Evolutionary conservation across 306 rosid genomes (phyloP), one percentile per base, ranked within the genome.

Genomic region (Trifolium repens): DNA sequence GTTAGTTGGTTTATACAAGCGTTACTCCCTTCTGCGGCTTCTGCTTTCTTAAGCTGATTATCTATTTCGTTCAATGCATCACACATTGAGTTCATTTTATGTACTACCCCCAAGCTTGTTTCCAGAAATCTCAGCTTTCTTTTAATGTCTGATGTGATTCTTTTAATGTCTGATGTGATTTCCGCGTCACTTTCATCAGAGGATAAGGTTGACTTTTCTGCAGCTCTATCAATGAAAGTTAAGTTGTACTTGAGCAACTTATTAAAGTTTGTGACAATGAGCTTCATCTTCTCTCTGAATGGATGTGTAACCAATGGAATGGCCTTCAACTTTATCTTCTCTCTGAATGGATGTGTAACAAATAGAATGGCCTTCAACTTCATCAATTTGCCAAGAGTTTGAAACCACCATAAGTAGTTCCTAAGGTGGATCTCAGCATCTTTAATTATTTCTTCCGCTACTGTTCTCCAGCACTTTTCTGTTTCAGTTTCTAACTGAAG

Each of bases 401-500:
- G 11, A 52, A 78, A 27, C 78, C 77, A 62, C 82, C 72, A 5
- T 15, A 69, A 35, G 44, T 7, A 47, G 40, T 10, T 50, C 1
- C 35, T 12, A 13, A 76, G 43, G 64, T 4, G 1, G 49, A 0
- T n/a, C 34, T 62, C 43, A 12, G 82, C 73, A 4, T 64, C 70
- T 2, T 24, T 1, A 52, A 69, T 67, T 2, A 85, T 17, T 35
- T 61, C 57, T 19, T 75, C 49, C 1, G 74, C 74, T 53, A 78
- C 75, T 39, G 13, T 22, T 62, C 49, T 77, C 89, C 87, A 83
- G 32, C 30, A 26, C 32, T 53, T 62, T 54, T 80, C 84, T 11
- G 79, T 77, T 71, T 69, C 63, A 8, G 75, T 77, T 69, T 74
- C 78, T 19, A 80, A 42, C 22, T 5, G 76, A 59, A 80, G 58